Evolutionary conservation across 2,329 filamentous ascomycete genomes (phyloP), one percentile per base, ranked within the genome.

Genomic region (Clonostachys chloroleuca): DNA sequence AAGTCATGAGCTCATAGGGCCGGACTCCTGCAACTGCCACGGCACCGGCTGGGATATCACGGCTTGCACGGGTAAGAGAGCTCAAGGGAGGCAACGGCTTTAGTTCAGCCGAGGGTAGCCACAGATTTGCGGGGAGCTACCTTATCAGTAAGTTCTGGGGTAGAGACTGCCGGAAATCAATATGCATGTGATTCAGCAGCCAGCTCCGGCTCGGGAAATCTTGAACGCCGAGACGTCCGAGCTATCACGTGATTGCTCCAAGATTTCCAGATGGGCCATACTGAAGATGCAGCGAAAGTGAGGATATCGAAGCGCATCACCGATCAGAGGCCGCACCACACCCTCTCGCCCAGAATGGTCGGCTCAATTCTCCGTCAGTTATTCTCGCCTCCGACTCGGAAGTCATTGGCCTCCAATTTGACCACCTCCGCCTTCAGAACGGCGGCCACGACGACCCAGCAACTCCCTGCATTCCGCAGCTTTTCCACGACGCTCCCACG

Each of bases 401-500:
- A 57, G 17, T n/a, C 36, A 30, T 54, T 47, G 10, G 40, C 46
- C 55, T 37, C 53, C 35, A 46, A 59, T 14, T 35, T 10, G 50
- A 45, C 52, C 43, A 53, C 46, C 51, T 48, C 52, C 46, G 43
- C 48, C 47, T 40, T 51, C 43, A 16, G 37, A 39, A 47, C 54
- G 40, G 37, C 48, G 34, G 60, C 68, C 43, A 56, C 64, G 20
- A 43, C 18, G 16, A 39, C 36, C 13, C 17, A 40, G 37, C 20
- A 41, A 16, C 46, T 63, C 63, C 34, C 60, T 64, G 55, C 51
- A 49, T 55, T 56, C n/a, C 70, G 73, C 48, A 56, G 70, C 52
- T 84, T 86, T 67, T 77, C 78, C n/a, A 76, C 75, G 35, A 81
- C 84, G 0, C 69, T 80, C 0, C 59, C 72, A 33, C 72, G 70